Evolutionary conservation across 495 filamentous ascomycete species (phyloP).

Genomic region (Xylaria bambusicola): DNA sequence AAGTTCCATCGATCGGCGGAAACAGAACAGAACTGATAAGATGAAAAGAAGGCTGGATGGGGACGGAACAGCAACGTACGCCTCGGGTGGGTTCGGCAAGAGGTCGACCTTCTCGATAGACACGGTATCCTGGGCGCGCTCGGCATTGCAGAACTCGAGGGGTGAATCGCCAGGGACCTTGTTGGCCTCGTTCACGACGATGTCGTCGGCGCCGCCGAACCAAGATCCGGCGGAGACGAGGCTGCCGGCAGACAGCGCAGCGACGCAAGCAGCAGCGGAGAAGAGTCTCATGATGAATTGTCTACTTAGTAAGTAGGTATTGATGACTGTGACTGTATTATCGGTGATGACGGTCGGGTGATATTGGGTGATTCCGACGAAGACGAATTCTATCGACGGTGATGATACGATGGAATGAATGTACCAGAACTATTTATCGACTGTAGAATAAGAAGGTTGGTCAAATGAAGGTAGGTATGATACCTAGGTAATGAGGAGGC

Average conservation of each 20-base stretch:
- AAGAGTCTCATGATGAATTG: constrained; percentile 21
- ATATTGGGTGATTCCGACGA: not conserved
- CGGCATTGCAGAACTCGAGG: constrained; percentile 68
- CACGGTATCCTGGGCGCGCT: constrained; percentile 63
- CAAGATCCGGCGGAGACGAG: constrained; percentile 42
- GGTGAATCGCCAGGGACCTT: constrained; percentile 75
- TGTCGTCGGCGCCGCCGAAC: constrained; percentile 35
- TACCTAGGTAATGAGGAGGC: no score
- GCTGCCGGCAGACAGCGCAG: constrained; percentile 38
- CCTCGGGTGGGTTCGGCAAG: constrained; percentile 77
- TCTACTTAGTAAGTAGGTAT: no score
- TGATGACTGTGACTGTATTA: no score
- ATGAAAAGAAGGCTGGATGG: no score
- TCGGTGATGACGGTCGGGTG: not conserved
- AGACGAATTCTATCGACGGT: no score
- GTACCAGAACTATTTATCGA: no score
- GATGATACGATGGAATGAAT: no score
- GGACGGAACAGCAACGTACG: constrained; percentile 66
- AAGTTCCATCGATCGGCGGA: no score
- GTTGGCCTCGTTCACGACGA: constrained; percentile 38
- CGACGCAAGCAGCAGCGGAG: constrained; percentile 41
- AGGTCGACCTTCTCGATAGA: constrained; percentile 78
- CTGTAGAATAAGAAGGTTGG: no score
- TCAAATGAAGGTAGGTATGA: no score
- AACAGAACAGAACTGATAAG: no score